phyloP scores from a whole-genome alignment of 176 grass and related monocot species.

The Eleusine indica region DNA sequence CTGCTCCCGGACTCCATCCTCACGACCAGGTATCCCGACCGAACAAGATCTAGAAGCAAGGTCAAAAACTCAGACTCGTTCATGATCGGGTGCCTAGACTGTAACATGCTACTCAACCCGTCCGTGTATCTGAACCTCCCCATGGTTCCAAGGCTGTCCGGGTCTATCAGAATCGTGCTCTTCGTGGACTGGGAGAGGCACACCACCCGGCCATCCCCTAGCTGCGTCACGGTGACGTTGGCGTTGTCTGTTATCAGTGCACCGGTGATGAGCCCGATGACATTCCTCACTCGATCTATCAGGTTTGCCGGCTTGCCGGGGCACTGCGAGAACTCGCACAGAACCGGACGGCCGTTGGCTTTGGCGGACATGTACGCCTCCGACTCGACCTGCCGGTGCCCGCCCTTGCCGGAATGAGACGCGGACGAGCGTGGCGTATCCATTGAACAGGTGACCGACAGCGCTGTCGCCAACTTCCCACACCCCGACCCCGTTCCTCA shows the following conservation, averaged over 20 bases:
- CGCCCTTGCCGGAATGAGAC: conserved; percentile 56
- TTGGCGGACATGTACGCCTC: conserved; percentile 69
- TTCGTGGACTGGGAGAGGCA: conserved; percentile 73
- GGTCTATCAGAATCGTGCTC: conserved; percentile 60
- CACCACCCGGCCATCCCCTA: conserved; percentile 90
- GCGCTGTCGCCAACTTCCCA: conserved; percentile 87
- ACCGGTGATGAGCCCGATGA: background rate
- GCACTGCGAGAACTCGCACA: conserved; percentile 19
- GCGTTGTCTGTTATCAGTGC: background rate
- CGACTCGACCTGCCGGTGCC: conserved; percentile 91
- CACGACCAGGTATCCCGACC: conserved; percentile 50
- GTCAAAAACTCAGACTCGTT: conserved; percentile 62
- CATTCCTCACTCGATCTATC: background rate
- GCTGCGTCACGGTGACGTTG: conserved; percentile 30
- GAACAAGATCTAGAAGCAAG: conserved; percentile 54
- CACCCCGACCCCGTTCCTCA: conserved; percentile 86
- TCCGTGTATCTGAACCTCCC: conserved; percentile 53
- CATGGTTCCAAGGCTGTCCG: conserved; percentile 53
- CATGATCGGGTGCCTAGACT: conserved; percentile 64
- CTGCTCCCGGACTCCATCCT: conserved; percentile 54
- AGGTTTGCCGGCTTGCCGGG: background rate
- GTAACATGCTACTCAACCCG: conserved; percentile 52
- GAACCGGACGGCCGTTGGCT: conserved; percentile 61
- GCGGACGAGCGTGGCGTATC: conserved; percentile 93
- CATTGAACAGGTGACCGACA: conserved; percentile 94